Evolutionary conservation across 2,329 filamentous ascomycete genomes (phyloP), one percentile per base, ranked within the genome.

Genomic region (Aspergillus thermomutatus): DNA sequence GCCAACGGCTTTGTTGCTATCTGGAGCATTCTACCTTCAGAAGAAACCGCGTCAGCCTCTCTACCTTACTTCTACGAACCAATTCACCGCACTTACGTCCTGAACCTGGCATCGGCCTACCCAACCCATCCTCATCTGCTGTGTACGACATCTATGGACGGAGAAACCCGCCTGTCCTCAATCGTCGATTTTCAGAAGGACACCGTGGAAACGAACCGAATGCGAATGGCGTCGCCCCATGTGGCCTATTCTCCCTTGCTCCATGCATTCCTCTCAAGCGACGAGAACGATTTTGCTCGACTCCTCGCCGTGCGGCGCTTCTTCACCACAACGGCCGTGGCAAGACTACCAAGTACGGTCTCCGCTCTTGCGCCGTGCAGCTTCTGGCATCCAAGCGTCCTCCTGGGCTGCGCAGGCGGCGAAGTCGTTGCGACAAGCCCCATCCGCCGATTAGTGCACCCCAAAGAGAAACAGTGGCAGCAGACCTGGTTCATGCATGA

Each of bases 401-500:
- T 87, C 14, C 71, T 80, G 1, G 84, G 82, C 0, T 79, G 77
- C 23, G 76, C 79, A 0, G 78, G 79, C 41, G 85, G 85, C 0
- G 75, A 76, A 19, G 80, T 83, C 0, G 66, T 78, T 7, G 76
- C 75, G 1, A 78, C 76, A 2, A 86, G 85, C 62, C 80, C 82
- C 0, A 66, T 85, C 37, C 74, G 76, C 9, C 77, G 80, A 46
- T 67, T 84, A 2, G 60, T 82, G 19, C 79, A 81, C 54, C 69
- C 74, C 14, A 84, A 83, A 60, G 75, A 77, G 9, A 72, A 75
- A 8, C 77, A 80, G 10, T 83, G 77, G 74, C 77, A 83, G 56
- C 81, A 84, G 60, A 78, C 72, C 6, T 84, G 83, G 80, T 86
- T 86, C 61, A 68, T 73, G 25, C 83, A 86, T 62, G 82, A 85